Base-by-base conservation (phyloP, 768 basidiomycete genomes). In the Boletus barrowsii region DNA sequence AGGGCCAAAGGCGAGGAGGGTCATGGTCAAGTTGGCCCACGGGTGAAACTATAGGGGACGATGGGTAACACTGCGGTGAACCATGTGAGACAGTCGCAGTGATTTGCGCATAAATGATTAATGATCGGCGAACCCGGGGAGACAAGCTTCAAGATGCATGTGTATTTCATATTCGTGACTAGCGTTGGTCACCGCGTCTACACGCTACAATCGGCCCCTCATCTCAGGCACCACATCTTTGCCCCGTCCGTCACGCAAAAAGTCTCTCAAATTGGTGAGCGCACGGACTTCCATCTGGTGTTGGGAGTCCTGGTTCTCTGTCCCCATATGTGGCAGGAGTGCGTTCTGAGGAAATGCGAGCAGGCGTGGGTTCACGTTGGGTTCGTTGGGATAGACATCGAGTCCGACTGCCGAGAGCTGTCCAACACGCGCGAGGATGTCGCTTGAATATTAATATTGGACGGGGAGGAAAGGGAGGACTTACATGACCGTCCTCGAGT, bases 321-420 rank as follows among this genome's bases (percentile, higher is more conserved):
- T 93, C 8, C 94, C 95, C 85, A 96, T 86, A 69, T 96, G 95
- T 1, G 94, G 95, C 18, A 98, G 79, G 10, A 98, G 76, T 30
- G 87, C 87, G 57, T 92, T 86, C 58, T 93, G 84, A 10, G 87
- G 84, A 70, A 91, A 90, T n/a, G 82, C 80, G 51, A 94, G 76
- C 33, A 96, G 73, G 29, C 86, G 82, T 5, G 89, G 86, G 62
- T 93, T 87, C 40, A 93, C 83, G 43, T 79, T 68, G 2, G 93
- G 93, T 65, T 93, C 91, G 71, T 93, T 79, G 10, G 92, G 90
- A 70, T 79, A 93, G 22, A 94, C 93, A 61, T 95, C 92, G 36
- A 95, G 75, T 14, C 93, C 93, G 18, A 88, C 88, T 3, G 52
- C 18, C n/a, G 14, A 30, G n/a, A 47, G 46, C 18, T 36, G 45